A percentile compares a stretch with the other conserved stretches of the same genome.
Conservation (phyloP, 192 early-diverging fungal species). For the Coemansia sp. region DNA sequence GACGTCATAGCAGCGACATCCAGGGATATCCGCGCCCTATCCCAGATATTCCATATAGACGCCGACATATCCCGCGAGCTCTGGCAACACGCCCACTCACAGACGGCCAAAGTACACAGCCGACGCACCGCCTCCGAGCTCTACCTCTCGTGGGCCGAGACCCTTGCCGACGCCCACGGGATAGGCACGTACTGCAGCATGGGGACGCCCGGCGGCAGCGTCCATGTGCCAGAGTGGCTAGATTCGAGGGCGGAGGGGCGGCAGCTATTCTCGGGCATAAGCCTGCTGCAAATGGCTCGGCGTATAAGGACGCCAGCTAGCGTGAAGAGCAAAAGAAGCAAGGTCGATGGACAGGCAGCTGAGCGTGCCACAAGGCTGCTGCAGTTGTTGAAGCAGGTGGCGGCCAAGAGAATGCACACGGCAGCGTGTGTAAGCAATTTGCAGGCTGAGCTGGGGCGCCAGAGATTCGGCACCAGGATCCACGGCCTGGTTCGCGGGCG, state of each 20-base stretch:
- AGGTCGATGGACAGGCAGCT: not conserved
- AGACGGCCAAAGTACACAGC: not conserved
- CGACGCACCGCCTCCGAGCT: not conserved
- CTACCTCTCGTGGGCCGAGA: not conserved
- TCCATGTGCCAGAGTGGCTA: not conserved
- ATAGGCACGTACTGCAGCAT: not conserved
- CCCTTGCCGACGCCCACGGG: not conserved
- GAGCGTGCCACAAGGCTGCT: not conserved
- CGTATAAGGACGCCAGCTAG: not conserved
- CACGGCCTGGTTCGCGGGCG: not conserved
- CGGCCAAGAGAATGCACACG: not conserved
- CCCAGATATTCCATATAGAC: not conserved
- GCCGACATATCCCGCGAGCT: not conserved
- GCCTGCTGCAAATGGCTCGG: not conserved
- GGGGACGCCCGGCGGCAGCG: not conserved
- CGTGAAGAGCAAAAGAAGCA: not conserved
- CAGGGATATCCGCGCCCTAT: slow-evolving; percentile 1
- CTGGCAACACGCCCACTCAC: not conserved
- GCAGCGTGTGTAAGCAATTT: not conserved
- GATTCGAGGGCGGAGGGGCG: not conserved
- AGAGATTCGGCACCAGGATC: not conserved
- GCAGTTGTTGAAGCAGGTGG: not conserved
- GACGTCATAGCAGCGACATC: not conserved
- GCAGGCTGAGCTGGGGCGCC: not conserved
- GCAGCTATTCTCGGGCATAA: not conserved